Evolutionary conservation across 176 grass and related monocot genomes (phyloP), one percentile per base, ranked within the genome.

Genomic region (Musa itinerans): DNA sequence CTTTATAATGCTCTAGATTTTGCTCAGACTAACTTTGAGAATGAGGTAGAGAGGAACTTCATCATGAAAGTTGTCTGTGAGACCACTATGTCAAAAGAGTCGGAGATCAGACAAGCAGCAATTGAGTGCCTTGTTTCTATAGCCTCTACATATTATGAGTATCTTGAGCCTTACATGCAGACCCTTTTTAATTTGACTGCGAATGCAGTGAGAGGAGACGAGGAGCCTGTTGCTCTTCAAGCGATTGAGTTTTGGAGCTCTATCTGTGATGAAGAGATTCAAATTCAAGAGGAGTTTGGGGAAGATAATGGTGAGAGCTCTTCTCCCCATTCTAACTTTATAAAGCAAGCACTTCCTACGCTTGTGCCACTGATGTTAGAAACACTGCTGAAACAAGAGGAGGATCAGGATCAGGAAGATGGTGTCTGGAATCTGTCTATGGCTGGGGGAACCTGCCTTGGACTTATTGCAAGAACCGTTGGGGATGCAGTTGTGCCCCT

Each of bases 41-140:
- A 96, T 87, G 87, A 85, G 72, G 75, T 92, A 74, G 93, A 96
- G 81, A 96, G 93, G 76, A 89, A 84, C 58, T 92, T 86, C 76
- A 96, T 96, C 59, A 96, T 96, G 87, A 96, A 96, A 74, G 79
- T 96, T 68, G 82, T 96, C 17, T 96, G 93, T 58, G 93, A 96
- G 49, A 92, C 85, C 55, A 81, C 89, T 71, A 63, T 92, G 54
- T 89, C 87, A 2, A 96, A 96, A 77, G 89, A 92, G 72, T 22
- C 80, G 27, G 87, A 96, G 67, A 92, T 96, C 53, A 92, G 93
- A 48, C 89, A 92, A 82, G 85, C 89, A 7, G 81, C 93, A 57
- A 85, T 88, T 70, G 93, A 96, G 78, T 96, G 93, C 76, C 85
- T 96, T 72, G 93, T 92, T 69, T 85, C 93, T 64, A 90, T 96